Base-by-base conservation (phyloP, 305 asterid genomes). In the Solanum hybrid region DNA sequence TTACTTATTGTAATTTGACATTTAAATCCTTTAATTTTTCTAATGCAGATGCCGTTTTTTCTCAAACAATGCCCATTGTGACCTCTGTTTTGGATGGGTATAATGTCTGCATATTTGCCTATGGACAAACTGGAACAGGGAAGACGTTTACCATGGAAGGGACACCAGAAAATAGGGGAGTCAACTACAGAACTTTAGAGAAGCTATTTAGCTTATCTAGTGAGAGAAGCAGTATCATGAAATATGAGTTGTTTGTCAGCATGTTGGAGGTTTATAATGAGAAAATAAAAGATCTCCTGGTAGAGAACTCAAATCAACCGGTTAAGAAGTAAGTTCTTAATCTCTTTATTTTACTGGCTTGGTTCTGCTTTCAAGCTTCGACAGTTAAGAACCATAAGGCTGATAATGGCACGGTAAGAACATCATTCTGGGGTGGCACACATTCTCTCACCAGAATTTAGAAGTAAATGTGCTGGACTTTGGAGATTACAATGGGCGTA, bases 141-240 rank as follows among this genome's bases (percentile, higher is more conserved):
- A 97, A 97, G 94, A 96, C 99, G 32, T 97, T 95, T 90, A 97
- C 99, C 37, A 97, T 97, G 99, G 99, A 97, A 94, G 99, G 99
- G 90, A 96, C 98, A 76, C 92, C 95, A 90, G 98, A 97, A 86
- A 95, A 94, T 89, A 93, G 98, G 90, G 99, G 99, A 64, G 99
- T 97, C 88, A 97, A 97, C 94, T 97, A 96, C 92, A 92, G 97
- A 60, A 97, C 98, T 75, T 92, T 97, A 91, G 96, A 95, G 92
- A 96, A 94, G 92, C 93, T 97, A 82, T 97, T 97, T 89, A 95
- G 94, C 91, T 79, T 93, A 80, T 95, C 99, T 16, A 72, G 90
- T 60, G 95, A 93, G 89, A 93, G 98, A 90, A 94, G 94, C 93
- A 90, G 94, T 84, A 92, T 92, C 51, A 93, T 95, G 95, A 94